Evolutionary conservation across 129 eudicot species (phyloP).

Genomic region (Artemisia argyi): DNA sequence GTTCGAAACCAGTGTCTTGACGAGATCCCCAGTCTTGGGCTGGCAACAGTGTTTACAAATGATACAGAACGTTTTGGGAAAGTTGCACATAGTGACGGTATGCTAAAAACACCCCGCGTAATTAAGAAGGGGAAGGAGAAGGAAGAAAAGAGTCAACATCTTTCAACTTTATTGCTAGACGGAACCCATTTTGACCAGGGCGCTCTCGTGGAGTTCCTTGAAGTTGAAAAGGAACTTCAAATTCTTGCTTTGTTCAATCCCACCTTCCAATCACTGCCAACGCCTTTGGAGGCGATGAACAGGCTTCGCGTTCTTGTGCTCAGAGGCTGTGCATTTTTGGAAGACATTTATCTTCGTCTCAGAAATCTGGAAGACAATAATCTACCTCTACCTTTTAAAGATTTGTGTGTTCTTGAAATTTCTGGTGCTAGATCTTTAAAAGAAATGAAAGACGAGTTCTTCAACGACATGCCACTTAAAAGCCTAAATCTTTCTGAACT

Average conservation of each 20-base stretch:
- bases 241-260: conserved; percentile 34
- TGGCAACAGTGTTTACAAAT: conserved; percentile 32
- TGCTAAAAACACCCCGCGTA: conserved; percentile 37
- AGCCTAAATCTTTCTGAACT: conserved; percentile 43
- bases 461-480: conserved; percentile 31
- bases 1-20: conserved; percentile 21
- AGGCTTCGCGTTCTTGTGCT: conserved; percentile 41
- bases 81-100: conserved; percentile 33
- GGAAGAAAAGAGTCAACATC: conserved; percentile 7
- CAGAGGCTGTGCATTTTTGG: conserved; percentile 43
- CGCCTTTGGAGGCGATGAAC: conserved; percentile 14
- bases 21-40: conserved; percentile 32
- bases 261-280: conserved; percentile 27
- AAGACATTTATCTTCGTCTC: not conserved
- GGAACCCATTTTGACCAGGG: conserved; percentile 28
- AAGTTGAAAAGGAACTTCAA: conserved; percentile 25
- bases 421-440: conserved; percentile 29
- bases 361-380: no score
- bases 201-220: not conserved
- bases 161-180: conserved; percentile 36
- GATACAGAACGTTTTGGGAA: conserved; percentile 32
- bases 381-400: not conserved
- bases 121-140: not conserved
- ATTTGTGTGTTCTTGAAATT: conserved; percentile 40
- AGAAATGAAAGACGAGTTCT: conserved; percentile 24